These are phyloP conservation scores for Porpolomopsis calyptriformis DNA, from an alignment of 768 basidiomycete species.

Conservation along the genomic window DNA sequence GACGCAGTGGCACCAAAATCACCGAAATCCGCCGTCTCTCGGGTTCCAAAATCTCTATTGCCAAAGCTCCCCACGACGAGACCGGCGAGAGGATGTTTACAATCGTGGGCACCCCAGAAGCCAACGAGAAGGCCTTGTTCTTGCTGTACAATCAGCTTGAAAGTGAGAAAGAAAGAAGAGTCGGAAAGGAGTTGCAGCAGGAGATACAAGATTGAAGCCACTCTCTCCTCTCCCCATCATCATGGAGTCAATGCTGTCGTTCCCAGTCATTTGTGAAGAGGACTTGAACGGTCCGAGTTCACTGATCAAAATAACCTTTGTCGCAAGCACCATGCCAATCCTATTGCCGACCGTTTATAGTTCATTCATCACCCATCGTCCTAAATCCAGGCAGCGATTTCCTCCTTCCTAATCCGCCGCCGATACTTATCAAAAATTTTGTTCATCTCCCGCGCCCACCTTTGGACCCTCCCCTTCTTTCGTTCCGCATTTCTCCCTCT, in stretches of 20 bases:
- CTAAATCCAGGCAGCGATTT: no score
- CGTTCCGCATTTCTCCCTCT: no score
- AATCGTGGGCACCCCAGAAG: conserved; percentile 90
- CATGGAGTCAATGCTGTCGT: conserved; percentile 8
- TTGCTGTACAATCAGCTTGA: conserved; percentile 94
- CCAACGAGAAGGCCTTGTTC: conserved; percentile 97
- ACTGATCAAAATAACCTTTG: no score
- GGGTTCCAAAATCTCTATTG: conserved; percentile 96
- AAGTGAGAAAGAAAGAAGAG: conserved; percentile 90
- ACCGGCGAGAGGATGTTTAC: conserved; percentile 99
- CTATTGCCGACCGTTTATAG: no score
- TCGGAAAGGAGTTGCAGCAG: conserved; percentile 74
- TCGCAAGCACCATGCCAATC: no score
- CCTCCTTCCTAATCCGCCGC: no score
- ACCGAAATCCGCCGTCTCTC: conserved; percentile 98
- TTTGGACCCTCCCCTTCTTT: no score
- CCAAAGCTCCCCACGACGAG: conserved; percentile 98
- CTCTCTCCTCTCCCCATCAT: neutral
- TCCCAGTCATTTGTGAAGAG: no score
- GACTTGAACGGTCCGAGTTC: no score
- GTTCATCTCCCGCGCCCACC: no score
- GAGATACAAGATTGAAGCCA: conserved; percentile 38
- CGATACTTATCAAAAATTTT: no score
- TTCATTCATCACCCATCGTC: no score
- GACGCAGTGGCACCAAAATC: conserved; percentile 94